phyloP scores from a whole-genome alignment of 805 yeast species.

The Hanseniaspora nectarophila region DNA sequence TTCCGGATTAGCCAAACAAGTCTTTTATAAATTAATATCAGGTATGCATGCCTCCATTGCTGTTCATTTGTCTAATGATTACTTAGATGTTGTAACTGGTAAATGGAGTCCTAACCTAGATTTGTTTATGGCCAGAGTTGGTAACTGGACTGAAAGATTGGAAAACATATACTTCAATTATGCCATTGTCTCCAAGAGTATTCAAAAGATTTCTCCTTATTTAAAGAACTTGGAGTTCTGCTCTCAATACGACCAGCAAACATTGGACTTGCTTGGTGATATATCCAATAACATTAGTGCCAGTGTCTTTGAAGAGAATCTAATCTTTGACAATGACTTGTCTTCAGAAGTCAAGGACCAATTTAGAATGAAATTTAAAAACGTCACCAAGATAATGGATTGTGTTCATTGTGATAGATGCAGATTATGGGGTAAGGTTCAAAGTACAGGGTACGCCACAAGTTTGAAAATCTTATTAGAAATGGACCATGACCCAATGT shows the following conservation, averaged over 20 bases:
- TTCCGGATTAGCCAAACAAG: constrained; percentile 56
- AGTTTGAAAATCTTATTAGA: constrained; percentile 85
- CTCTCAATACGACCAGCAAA: constrained; percentile 33
- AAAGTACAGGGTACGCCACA: constrained; percentile 95
- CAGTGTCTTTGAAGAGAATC: constrained; percentile 39
- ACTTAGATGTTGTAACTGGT: constrained; percentile 55
- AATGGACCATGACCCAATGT: constrained; percentile 38
- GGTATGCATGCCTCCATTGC: constrained; percentile 96
- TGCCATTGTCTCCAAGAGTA: constrained; percentile 71
- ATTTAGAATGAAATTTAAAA: constrained; percentile 72
- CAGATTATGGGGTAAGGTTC: constrained; percentile 95
- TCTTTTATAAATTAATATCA: constrained; percentile 73
- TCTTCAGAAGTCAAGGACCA: constrained; percentile 57
- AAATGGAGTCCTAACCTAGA: constrained; percentile 74
- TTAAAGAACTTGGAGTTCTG: constrained; percentile 43
- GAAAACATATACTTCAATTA: constrained; percentile 86
- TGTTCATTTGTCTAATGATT: constrained; percentile 81
- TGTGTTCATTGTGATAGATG: constrained; percentile 98
- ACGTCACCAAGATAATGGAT: constrained; percentile 88
- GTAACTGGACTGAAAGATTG: constrained; percentile 76
- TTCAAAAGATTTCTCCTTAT: constrained; percentile 52
- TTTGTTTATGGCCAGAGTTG: constrained; percentile 80
- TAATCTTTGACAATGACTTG: constrained; percentile 38
- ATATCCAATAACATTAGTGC: constrained; percentile 30
- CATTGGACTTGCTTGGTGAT: constrained; percentile 34